Base-by-base conservation (phyloP, 495 filamentous ascomycete species). In the Podospora tetraspora region DNA sequence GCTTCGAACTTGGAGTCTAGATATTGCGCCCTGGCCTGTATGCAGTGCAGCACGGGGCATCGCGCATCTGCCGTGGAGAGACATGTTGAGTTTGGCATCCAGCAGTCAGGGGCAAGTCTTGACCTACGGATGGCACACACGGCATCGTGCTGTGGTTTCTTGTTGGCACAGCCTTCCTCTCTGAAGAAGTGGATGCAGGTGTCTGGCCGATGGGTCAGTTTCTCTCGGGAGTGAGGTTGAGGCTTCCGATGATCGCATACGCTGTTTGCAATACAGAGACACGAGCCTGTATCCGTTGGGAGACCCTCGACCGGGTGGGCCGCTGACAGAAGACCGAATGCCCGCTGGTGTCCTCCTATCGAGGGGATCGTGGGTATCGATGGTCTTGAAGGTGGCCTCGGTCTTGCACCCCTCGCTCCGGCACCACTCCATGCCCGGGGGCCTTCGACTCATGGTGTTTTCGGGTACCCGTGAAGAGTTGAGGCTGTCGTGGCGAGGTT, bases 71-170 rank as follows among this genome's bases (percentile, higher is more conserved):
- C 7, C 43, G 43, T n/a, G 43, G 43, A 52, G 43, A 52, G 19
- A 52, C 43, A 52, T 52, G 43, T 34, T 66, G 1, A 70, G 62
- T 22, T 57, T 22, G 29, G 19, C 19, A 3, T 9, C 43, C 6
- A 37, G 56, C 8, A 27, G 16, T 57, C 27, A 43, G 56, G 61
- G 25, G 19, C 29, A 24, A 19, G 7, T 23, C 1, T 24, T 22
- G 52, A 32, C 72, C 67, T 68, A 74, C 73, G 74, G 34, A 71
- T 64, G 25, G 72, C 63, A 58, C 74, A 75, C 23, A 75, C 74
- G 11, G 56, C 37, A 61, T 75, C 74, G 62, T 74, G 72, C 3
- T 37, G 57, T 16, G 74, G 70, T 32, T 75, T 75, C 72, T 71
- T 69, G 52, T 71, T 63, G 29, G 37, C 66, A 23, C 74, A 75